Conservation (phyloP, 345 rosid genomes). For the Gossypium bickii region DNA sequence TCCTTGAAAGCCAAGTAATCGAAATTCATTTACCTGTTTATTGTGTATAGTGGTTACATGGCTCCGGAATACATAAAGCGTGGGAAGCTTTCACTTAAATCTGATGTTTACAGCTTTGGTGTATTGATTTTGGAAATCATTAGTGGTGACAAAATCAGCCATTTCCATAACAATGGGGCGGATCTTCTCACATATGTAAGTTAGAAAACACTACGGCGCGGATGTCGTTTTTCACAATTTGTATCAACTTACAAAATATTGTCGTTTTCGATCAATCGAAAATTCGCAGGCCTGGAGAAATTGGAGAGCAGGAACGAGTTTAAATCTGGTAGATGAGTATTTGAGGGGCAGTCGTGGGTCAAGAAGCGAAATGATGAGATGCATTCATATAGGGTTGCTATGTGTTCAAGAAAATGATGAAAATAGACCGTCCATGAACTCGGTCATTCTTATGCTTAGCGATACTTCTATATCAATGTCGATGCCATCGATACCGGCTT, state of each 20-base stretch:
- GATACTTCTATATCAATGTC: neutral
- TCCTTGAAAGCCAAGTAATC: neutral
- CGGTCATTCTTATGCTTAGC: neutral
- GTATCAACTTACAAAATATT: too few relatives aligned
- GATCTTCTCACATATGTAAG: conserved; percentile 6
- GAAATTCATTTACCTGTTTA: too few relatives aligned
- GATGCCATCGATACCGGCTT: neutral
- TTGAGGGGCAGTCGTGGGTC: neutral
- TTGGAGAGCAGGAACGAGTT: conserved; percentile 3
- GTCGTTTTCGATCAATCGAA: neutral
- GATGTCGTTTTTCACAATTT: too few relatives aligned
- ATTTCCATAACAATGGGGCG: neutral
- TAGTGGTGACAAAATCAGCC: neutral
- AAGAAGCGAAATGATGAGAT: neutral
- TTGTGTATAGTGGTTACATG: neutral
- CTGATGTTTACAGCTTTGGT: conserved; percentile 13
- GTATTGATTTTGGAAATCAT: neutral
- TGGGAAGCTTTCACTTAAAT: neutral
- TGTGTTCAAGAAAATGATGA: neutral
- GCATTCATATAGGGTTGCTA: neutral
- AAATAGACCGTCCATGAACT: neutral
- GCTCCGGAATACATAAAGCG: neutral
- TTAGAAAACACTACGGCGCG: too few relatives aligned
- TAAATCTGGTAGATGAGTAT: neutral
- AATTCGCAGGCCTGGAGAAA: neutral